These are phyloP conservation scores for Pluteus cervinus DNA, from an alignment of 768 basidiomycete species.

Conservation along the genomic window DNA sequence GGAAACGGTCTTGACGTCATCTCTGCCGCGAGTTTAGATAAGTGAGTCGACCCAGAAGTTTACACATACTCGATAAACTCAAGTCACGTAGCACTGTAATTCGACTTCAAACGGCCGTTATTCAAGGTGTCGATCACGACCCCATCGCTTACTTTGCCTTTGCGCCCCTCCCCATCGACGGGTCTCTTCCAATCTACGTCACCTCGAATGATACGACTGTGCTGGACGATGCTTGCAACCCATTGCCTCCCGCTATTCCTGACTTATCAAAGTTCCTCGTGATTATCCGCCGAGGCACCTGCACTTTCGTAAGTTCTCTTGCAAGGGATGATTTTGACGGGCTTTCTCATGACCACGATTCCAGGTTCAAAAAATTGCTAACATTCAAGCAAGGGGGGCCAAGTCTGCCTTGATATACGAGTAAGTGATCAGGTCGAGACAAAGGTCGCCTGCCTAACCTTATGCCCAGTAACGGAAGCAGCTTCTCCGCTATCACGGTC, in stretches of 20 bases:
- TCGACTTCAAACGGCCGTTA: slow-evolving; percentile 49
- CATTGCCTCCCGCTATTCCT: slow-evolving; percentile 45
- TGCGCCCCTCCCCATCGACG: slow-evolving; percentile 39
- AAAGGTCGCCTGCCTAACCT: neutral
- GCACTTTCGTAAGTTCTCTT: slow-evolving; percentile 38
- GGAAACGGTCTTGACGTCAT: slow-evolving; percentile 52
- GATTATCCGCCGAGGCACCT: slow-evolving; percentile 53
- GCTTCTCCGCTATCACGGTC: slow-evolving; percentile 34
- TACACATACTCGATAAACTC: slow-evolving; percentile 2
- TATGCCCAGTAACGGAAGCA: slow-evolving; percentile 37
- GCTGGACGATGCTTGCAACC: slow-evolving; percentile 52
- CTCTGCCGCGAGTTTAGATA: slow-evolving; percentile 49
- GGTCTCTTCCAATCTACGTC: slow-evolving; percentile 49
- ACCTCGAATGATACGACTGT: slow-evolving; percentile 49
- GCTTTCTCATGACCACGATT: neutral
- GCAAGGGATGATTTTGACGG: neutral
- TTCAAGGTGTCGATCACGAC: slow-evolving; percentile 39
- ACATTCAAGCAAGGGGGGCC: slow-evolving; percentile 49
- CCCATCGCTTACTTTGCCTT: slow-evolving; percentile 51
- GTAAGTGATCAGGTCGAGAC: too few relatives aligned
- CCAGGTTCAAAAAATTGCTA: slow-evolving; percentile 44
- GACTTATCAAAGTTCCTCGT: slow-evolving; percentile 50
- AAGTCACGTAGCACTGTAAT: slow-evolving; percentile 36
- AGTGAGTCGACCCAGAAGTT: slow-evolving; percentile 21
- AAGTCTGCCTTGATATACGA: slow-evolving; percentile 47